Conservation (phyloP, 192 early-diverging fungal genomes). For the Backusella sp. region DNA sequence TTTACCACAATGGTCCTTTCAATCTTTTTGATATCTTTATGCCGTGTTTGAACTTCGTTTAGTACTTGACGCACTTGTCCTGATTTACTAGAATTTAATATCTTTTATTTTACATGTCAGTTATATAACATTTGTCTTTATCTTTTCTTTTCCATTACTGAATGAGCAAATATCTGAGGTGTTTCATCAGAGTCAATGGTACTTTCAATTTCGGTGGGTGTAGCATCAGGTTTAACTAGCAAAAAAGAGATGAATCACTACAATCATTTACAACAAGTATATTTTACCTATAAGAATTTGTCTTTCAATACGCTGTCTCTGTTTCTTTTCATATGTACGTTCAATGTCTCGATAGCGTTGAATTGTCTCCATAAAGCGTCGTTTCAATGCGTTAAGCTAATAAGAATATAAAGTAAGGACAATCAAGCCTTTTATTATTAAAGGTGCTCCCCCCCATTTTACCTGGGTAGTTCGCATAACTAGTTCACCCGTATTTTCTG, state of each 20-base stretch:
- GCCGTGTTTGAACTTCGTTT: conserved; percentile 75
- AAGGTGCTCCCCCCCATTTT: too few species aligned
- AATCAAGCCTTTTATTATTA: not conserved
- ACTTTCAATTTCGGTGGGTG: conserved; percentile 64
- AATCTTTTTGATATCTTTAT: conserved; percentile 80
- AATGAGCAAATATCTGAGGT: conserved; percentile 75
- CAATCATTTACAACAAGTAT: not conserved
- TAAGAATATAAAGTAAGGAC: conserved; percentile 13
- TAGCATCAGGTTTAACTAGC: conserved; percentile 76
- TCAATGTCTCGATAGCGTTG: conserved; percentile 73
- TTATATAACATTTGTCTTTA: not conserved
- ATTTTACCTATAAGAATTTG: conserved; percentile 74
- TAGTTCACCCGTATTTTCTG: not conserved
- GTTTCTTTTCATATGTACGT: conserved; percentile 73
- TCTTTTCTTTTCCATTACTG: conserved; percentile 37
- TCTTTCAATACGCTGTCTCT: conserved; percentile 74
- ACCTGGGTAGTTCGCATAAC: not conserved
- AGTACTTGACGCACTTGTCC: conserved; percentile 72
- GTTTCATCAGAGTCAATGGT: conserved; percentile 67
- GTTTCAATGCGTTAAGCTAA: conserved; percentile 45
- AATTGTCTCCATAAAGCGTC: conserved; percentile 60
- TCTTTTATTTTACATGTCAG: conserved; percentile 31
- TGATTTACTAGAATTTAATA: conserved; percentile 66
- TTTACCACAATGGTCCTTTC: conserved; percentile 79
- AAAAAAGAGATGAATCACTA: not conserved